Conservation (phyloP, 225 moss, liverwort and hornwort species). For the Physcomitrium patens region DNA sequence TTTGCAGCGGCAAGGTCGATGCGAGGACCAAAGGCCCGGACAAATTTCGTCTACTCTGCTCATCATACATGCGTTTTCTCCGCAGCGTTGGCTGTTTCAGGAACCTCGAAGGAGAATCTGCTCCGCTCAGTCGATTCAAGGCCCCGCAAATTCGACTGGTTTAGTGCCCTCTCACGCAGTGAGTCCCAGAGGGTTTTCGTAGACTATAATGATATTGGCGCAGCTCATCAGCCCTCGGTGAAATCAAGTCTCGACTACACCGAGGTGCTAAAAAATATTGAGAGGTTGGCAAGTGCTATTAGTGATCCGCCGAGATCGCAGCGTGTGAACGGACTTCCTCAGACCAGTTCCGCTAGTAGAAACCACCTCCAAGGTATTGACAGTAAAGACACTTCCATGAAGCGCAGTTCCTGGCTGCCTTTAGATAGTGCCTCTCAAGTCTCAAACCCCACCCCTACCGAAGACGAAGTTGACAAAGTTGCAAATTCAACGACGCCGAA, state of each 20-base stretch:
- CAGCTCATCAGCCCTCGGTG: slow-evolving; percentile 5
- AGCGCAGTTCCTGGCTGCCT: slow-evolving; percentile 27
- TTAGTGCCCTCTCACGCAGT: slow-evolving; percentile 27
- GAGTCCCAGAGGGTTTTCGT: slow-evolving; percentile 30
- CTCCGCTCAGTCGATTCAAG: neutral
- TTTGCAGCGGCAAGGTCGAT: slow-evolving; percentile 69
- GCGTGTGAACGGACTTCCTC: slow-evolving; percentile 7
- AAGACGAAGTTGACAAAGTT: slow-evolving; percentile 6
- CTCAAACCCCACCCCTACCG: neutral
- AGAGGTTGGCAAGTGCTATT: slow-evolving; percentile 50
- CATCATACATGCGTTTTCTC: slow-evolving; percentile 59
- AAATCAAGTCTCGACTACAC: slow-evolving; percentile 31
- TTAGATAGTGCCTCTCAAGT: slow-evolving; percentile 9
- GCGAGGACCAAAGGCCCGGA: slow-evolving; percentile 83
- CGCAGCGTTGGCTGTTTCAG: slow-evolving; percentile 45
- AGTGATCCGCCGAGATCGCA: slow-evolving; percentile 44
- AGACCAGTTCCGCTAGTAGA: neutral
- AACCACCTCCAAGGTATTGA: neutral
- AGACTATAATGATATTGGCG: slow-evolving; percentile 43
- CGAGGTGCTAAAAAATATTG: slow-evolving; percentile 40
- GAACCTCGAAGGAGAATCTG: neutral
- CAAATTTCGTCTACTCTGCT: slow-evolving; percentile 78
- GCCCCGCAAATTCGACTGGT: slow-evolving; percentile 44
- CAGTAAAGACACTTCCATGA: slow-evolving; percentile 1
- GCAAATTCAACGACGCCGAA: slow-evolving; percentile 22